Base-by-base conservation (phyloP, 768 basidiomycete genomes). In the Lentinula detonsa region DNA sequence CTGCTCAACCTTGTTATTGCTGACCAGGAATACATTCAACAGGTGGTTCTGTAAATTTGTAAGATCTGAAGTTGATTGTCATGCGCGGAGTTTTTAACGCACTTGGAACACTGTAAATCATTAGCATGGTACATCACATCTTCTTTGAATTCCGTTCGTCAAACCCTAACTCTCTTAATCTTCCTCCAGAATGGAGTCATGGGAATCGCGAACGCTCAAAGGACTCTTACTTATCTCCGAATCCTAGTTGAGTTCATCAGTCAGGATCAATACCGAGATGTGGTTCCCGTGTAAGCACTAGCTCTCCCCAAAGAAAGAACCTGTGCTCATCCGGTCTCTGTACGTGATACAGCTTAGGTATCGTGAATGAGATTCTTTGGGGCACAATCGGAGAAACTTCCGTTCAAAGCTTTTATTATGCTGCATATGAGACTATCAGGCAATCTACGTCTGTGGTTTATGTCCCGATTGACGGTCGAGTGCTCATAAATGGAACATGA, bases 121-220 rank as follows among this genome's bases (percentile, higher is more conserved):
- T 7, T 49, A 59, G 58, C 48, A 59, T 59, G 58, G 58, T 50
- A 33, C 8, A 35, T 45, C 40, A 59, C 34, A 48, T 35, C 48
- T 59, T 48, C 42, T 10, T 5, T 16, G 48, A 35, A 15, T 18
- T 48, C 31, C 21, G 13, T 15, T 51, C 46, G 34, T 42, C 28
- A 48, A 40, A 58, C 61, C 61, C 39, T 34, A 34, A 60, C 54
- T 18, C 33, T 57, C 61, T 43, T 60, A 53, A 52, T 57, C 37
- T 39, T 16, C 31, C 34, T 49, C 46, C 51, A 57, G 39, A 81
- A 86, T 65, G 90, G 91, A 59, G 85, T 89, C 57, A 95, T 95
- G 94, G 93, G 93, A 46, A 76, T 90, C 42, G 89, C 91, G 50
- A 96, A 97, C 65, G 93, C 90, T 9, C 89, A 95, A 67, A 84